These are phyloP conservation scores for Adansonia gregorii DNA, from an alignment of 441 rosid species.

Conservation along the genomic window DNA sequence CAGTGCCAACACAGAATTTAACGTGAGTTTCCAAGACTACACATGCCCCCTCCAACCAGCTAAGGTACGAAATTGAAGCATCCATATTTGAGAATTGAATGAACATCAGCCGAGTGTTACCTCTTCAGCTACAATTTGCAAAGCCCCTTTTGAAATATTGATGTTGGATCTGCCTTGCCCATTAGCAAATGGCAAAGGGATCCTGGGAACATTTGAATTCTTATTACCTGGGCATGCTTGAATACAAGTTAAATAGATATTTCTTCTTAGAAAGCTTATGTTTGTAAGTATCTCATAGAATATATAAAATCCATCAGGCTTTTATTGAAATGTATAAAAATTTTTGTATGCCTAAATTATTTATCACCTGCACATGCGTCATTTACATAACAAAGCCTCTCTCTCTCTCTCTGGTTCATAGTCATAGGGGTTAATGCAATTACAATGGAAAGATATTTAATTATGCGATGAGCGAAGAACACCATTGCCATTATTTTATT, in stretches of 20 bases:
- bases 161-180: not conserved
- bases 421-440: no score
- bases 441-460: no score
- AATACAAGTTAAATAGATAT: not conserved
- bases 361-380: no score
- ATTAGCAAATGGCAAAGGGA: not conserved
- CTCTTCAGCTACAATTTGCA: not conserved
- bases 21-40: no score
- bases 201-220: not conserved
- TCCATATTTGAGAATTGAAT: not conserved
- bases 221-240: not conserved
- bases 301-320: not conserved
- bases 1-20: not conserved
- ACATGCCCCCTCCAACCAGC: no score
- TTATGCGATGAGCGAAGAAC: no score
- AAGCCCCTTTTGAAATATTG: not conserved
- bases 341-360: not conserved
- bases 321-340: conserved; percentile 7
- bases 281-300: not conserved
- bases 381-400: no score
- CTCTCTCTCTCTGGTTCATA: no score
- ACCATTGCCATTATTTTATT: no score
- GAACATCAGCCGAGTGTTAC: not conserved
- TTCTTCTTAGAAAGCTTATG: not conserved
- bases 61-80: not conserved